A percentile compares a stretch with the other conserved stretches of the same genome.
These are phyloP conservation scores for Tieghemiomyces parasiticus DNA, from an alignment of 192 early-diverging fungal genomes.

Conservation along the genomic window DNA sequence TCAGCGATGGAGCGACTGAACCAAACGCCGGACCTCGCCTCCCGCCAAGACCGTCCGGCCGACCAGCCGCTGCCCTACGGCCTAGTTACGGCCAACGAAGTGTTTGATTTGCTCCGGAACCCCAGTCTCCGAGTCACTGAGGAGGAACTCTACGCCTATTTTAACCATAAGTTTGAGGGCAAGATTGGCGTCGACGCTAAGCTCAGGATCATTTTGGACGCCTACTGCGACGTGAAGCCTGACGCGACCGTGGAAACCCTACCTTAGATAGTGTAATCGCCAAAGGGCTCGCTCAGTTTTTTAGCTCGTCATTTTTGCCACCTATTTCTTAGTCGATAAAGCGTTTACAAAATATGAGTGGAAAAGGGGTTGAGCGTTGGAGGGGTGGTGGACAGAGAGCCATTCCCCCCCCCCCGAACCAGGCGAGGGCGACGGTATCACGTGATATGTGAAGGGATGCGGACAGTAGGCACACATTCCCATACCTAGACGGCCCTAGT, in stretches of 20 bases:
- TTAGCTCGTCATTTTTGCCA: too few species aligned
- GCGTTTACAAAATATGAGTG: slow-evolving; percentile 45
- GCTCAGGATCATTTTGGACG: slow-evolving; percentile 40
- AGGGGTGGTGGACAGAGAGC: too few species aligned
- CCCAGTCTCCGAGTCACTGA: slow-evolving; percentile 37
- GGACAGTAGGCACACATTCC: too few species aligned
- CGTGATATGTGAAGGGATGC: too few species aligned
- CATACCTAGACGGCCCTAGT: too few species aligned
- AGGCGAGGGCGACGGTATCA: too few species aligned
- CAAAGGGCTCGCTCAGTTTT: too few species aligned
- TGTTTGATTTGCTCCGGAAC: slow-evolving; percentile 40
- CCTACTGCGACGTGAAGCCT: slow-evolving; percentile 21
- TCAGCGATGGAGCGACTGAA: too few species aligned
- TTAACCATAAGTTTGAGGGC: slow-evolving; percentile 32
- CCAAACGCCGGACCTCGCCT: slow-evolving; percentile 22
- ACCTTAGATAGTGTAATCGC: too few species aligned
- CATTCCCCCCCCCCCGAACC: too few species aligned
- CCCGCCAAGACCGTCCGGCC: slow-evolving; percentile 38
- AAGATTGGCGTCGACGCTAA: slow-evolving; percentile 61
- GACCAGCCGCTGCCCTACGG: too few species aligned
- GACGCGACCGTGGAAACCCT: slow-evolving; percentile 26
- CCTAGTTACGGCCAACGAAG: slow-evolving; percentile 51
- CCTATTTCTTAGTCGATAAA: too few species aligned
- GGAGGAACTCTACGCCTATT: slow-evolving; percentile 41
- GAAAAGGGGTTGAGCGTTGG: slow-evolving; percentile 43